phyloP scores from a whole-genome alignment of 352 stramenopile species.

The Pythium oligandrum region DNA sequence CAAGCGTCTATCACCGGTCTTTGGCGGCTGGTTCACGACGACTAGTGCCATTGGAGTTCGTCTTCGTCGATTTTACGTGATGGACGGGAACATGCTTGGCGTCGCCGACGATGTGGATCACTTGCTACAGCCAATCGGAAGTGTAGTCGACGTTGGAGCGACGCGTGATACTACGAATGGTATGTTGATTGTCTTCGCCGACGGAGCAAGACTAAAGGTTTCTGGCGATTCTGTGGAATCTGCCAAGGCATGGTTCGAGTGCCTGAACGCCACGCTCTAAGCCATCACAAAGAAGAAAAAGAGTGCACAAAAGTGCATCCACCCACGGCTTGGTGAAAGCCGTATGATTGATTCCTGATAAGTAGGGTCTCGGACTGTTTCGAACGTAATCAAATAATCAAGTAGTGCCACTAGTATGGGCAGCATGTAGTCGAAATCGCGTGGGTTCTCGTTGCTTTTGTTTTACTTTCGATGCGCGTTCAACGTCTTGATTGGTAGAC shows the following conservation, averaged over 20 bases:
- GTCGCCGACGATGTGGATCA: slow-evolving; percentile 81
- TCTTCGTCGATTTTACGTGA: slow-evolving; percentile 65
- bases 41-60: slow-evolving; percentile 18
- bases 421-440: too few relatives aligned
- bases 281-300: slow-evolving; percentile 2
- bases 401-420: too few relatives aligned
- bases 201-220: slow-evolving; percentile 57
- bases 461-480: slow-evolving; percentile 26
- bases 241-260: slow-evolving; percentile 71
- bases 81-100: slow-evolving; percentile 62
- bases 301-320: too few relatives aligned
- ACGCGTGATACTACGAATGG: slow-evolving; percentile 61
- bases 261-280: slow-evolving; percentile 29
- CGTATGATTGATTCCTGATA: too few relatives aligned
- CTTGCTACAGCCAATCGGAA: slow-evolving; percentile 59
- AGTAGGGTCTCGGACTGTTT: too few relatives aligned
- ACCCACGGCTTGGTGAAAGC: too few relatives aligned
- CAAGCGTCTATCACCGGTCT: slow-evolving; percentile 65
- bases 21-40: slow-evolving; percentile 76
- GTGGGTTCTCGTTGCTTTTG: neutral
- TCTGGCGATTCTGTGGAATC: slow-evolving; percentile 69
- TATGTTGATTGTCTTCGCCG: slow-evolving; percentile 60
- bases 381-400: too few relatives aligned
- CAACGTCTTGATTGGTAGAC: slow-evolving; percentile 30
- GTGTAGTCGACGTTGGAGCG: slow-evolving; percentile 53